Percentiles rank a stretch among this genome's conserved stretches.
These are phyloP conservation scores for Bondarzewia mesenterica DNA, from an alignment of 1,284 basidiomycete genomes.

Conservation along the genomic window DNA sequence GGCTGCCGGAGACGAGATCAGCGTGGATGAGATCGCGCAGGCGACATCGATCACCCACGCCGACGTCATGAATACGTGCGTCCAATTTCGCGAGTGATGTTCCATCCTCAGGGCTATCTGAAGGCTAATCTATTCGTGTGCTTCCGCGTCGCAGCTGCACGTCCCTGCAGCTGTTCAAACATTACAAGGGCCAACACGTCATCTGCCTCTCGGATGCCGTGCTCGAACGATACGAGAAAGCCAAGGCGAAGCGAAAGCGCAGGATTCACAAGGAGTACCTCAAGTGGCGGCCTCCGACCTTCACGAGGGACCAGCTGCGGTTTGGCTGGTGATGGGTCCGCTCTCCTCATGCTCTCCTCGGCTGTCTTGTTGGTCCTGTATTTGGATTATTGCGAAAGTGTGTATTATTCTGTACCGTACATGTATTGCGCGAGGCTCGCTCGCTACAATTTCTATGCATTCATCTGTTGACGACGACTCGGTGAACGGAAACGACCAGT, in stretches of 20 bases:
- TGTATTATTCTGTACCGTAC: too few relatives aligned
- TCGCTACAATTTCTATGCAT: too few relatives aligned
- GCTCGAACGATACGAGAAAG: constrained; percentile 85
- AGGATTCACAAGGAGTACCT: constrained; percentile 79
- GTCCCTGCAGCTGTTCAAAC: constrained; percentile 92
- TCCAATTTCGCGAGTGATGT: constrained; percentile 16
- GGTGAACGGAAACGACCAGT: too few relatives aligned
- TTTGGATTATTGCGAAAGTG: too few relatives aligned
- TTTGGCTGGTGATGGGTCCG: constrained; percentile 66
- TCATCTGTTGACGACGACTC: too few relatives aligned
- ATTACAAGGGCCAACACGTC: constrained; percentile 92
- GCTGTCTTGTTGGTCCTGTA: background rate
- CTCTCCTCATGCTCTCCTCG: background rate
- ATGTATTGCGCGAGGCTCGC: background rate
- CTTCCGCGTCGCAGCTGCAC: constrained; percentile 59
- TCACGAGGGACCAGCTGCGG: constrained; percentile 83
- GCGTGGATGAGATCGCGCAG: constrained; percentile 96
- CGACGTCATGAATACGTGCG: constrained; percentile 97
- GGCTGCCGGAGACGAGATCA: constrained; percentile 69
- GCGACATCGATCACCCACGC: constrained; percentile 95
- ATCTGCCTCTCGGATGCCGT: constrained; percentile 90
- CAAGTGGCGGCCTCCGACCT: constrained; percentile 91
- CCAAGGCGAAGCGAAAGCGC: constrained; percentile 71
- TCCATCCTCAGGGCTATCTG: constrained; percentile 9
- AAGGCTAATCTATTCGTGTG: constrained; percentile 6